Conservation (phyloP, 495 filamentous ascomycete species). For the Parmelia sp. region DNA sequence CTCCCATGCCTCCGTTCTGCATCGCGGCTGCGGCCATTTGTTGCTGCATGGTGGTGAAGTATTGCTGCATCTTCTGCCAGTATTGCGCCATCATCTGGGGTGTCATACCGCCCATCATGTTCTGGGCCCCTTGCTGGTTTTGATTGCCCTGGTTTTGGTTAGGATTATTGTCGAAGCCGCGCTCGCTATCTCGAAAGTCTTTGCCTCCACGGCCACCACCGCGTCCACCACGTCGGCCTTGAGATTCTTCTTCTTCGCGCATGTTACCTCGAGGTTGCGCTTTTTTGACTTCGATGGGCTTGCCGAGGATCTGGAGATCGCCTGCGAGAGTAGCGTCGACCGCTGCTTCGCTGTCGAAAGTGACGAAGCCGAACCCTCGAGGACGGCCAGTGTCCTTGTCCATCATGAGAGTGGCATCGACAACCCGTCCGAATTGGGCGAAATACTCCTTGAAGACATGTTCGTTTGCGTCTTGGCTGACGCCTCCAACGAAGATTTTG, state of each 20-base stretch:
- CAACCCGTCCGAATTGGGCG: conserved; percentile 88
- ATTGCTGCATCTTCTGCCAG: conserved; percentile 95
- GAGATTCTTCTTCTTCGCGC: conserved; percentile 71
- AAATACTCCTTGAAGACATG: conserved; percentile 95
- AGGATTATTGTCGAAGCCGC: conserved; percentile 42
- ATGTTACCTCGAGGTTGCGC: conserved; percentile 94
- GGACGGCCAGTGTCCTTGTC: conserved; percentile 97
- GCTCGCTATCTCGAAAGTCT: conserved; percentile 44
- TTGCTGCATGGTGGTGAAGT: conserved; percentile 91
- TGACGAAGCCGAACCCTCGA: conserved; percentile 97
- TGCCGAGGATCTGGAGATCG: conserved; percentile 82
- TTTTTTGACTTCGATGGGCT: conserved; percentile 96
- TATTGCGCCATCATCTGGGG: conserved; percentile 98
- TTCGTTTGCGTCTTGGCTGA: conserved; percentile 93
- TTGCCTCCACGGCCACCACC: conserved; percentile 45
- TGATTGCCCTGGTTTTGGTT: conserved; percentile 40
- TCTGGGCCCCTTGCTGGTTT: conserved; percentile 40
- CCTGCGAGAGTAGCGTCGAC: conserved; percentile 80
- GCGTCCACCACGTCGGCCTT: conserved; percentile 46
- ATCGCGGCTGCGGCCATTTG: conserved; percentile 44
- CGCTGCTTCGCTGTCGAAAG: conserved; percentile 91
- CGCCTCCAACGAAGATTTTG: conserved; percentile 97
- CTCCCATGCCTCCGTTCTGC: conserved; percentile 41
- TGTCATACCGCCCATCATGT: conserved; percentile 56
- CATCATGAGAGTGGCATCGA: conserved; percentile 98